phyloP scores from a whole-genome alignment of 2,329 filamentous ascomycete species.

The Fusarium begoniae region DNA sequence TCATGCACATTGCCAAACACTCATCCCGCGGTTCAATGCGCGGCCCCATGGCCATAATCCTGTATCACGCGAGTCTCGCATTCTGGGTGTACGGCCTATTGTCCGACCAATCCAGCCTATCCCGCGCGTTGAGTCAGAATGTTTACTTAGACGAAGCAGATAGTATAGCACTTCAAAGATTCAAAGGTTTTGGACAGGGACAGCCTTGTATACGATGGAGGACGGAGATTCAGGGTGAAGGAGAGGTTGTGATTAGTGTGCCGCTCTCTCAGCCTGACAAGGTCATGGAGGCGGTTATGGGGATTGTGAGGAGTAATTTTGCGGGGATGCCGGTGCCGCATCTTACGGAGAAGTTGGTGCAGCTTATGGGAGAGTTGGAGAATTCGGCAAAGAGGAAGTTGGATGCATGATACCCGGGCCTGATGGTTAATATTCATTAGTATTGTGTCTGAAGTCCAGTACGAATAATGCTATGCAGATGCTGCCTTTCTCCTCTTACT shows the following conservation, averaged over 20 bases:
- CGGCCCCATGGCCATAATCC: slow-evolving; percentile 38
- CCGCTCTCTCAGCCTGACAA: slow-evolving; percentile 21
- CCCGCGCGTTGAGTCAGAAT: background rate
- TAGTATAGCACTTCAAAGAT: slow-evolving; percentile 8
- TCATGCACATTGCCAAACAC: slow-evolving; percentile 34
- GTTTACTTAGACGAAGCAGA: slow-evolving; percentile 18
- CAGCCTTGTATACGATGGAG: slow-evolving; percentile 26
- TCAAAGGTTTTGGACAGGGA: slow-evolving; percentile 25
- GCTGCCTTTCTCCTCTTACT: background rate
- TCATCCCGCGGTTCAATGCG: slow-evolving; percentile 29
- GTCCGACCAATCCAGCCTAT: background rate
- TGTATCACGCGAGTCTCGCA: slow-evolving; percentile 43
- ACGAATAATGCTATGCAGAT: background rate
- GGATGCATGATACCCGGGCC: slow-evolving; percentile 3
- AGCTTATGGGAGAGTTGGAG: slow-evolving; percentile 28
- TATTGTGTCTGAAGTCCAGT: background rate
- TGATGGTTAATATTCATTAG: no score
- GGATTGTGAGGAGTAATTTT: slow-evolving; percentile 16
- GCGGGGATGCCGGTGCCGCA: slow-evolving; percentile 5
- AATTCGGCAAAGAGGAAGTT: slow-evolving; percentile 29
- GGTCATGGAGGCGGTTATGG: slow-evolving; percentile 25
- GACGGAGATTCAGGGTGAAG: slow-evolving; percentile 1
- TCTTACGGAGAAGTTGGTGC: slow-evolving; percentile 26
- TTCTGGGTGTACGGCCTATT: slow-evolving; percentile 41
- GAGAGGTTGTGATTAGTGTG: slow-evolving; percentile 6